Base-by-base conservation (phyloP, 148 eudicot genomes). In the Talinum fruticosum region DNA sequence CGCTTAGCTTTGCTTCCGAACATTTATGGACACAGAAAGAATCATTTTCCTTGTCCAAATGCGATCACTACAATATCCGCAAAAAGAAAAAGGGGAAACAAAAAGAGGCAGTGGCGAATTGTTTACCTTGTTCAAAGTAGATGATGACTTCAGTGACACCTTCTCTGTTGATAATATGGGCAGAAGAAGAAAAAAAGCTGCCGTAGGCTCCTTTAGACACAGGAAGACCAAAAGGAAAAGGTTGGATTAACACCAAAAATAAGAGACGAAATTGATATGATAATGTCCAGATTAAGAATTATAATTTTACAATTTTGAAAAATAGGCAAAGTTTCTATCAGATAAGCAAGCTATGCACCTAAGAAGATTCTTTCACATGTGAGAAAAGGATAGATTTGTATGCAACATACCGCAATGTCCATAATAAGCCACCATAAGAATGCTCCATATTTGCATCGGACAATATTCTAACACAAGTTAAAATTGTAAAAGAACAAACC, bases 321-420 rank as follows among this genome's bases (percentile, higher is more conserved):
- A 59, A 24, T 3, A 59, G 29, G 64, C 4, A 6, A 51, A 21
- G 23, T 51, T 51, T 16, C 47, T 16, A 51, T 16, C 57, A 57
- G 8, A 57, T 57, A 57, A 57, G 64, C 24, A 62, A 62, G 32
- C 66, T 62, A 8, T 62, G 32, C 10, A 28, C 59, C 29, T 30
- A 28, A 54, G 32, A 71, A 70, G 36, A 75, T 37, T n/a, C n/a
- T n/a, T 45, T 54, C 53, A 57, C 33, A 68, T 32, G 26, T 69
- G 23, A 62, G 29, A 64, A 18, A 44, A 69, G 6, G 35, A 79
- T 33, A 68, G 24, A 28, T 78, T 14, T 36, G 69, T 41, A 53
- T 35, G 82, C 45, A 78, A 75, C 90, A 73, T 86, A 96, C 99
- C 99, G 83, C 76, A 96, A 71, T 72, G 93, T 89, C 99, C 99